Percentiles rank a stretch among this genome's conserved stretches.
These are phyloP conservation scores for Nitzschia palea DNA, from an alignment of 108 stramenopile genomes.

Conservation along the genomic window DNA sequence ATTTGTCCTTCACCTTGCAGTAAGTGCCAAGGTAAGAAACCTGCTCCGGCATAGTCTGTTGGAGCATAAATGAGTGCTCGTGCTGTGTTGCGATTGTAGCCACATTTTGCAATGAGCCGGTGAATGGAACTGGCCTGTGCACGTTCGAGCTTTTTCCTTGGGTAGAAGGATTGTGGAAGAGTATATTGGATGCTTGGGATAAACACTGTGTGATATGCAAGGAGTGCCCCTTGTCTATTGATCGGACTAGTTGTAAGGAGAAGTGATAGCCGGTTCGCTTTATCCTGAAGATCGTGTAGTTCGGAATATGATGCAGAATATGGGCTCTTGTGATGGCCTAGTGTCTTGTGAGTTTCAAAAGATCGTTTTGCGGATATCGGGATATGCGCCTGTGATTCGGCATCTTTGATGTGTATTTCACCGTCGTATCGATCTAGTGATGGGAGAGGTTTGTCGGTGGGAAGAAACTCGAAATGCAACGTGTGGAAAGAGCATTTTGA, in stretches of 20 bases:
- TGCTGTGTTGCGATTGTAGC: background rate
- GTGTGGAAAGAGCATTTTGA: background rate
- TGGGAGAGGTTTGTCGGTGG: background rate
- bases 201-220: background rate
- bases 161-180: background rate
- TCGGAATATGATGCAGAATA: background rate
- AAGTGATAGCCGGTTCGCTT: background rate
- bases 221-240: background rate
- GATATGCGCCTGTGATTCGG: background rate
- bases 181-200: background rate
- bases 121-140: background rate
- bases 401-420: background rate
- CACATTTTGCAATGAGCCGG: background rate
- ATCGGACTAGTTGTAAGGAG: background rate
- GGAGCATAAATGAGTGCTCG: background rate
- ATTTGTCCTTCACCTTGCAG: slow-evolving; percentile 1
- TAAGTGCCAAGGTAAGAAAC: background rate
- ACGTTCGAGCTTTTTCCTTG: background rate
- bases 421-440: background rate
- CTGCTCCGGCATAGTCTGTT: background rate
- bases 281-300: background rate
- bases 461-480: background rate
- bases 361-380: background rate
- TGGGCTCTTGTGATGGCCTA: background rate
- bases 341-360: background rate